Conservation (phyloP, 2,329 filamentous ascomycete genomes). For the Xylogone sp. region DNA sequence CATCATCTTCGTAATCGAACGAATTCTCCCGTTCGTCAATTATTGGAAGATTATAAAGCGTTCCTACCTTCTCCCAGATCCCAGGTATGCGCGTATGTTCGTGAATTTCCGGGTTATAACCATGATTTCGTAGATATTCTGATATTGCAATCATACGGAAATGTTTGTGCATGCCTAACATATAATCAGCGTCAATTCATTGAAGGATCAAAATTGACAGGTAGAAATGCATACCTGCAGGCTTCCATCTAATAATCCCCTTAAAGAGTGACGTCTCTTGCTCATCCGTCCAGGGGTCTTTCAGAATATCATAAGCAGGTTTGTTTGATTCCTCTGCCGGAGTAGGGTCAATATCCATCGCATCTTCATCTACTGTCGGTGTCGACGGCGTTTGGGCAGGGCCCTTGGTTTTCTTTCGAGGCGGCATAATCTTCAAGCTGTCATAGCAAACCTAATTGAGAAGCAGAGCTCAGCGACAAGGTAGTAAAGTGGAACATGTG, state of each 20-base stretch:
- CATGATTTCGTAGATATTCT: constrained; percentile 74
- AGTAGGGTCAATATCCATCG: constrained; percentile 57
- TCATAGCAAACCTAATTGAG: background rate
- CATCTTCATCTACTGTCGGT: constrained; percentile 54
- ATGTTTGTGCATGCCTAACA: constrained; percentile 81
- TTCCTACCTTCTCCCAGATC: constrained; percentile 84
- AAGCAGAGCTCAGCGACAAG: background rate
- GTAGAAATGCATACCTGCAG: constrained; percentile 62
- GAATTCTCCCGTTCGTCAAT: constrained; percentile 79
- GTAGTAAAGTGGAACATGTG: background rate
- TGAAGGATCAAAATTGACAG: background rate
- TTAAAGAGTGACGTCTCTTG: constrained; percentile 93
- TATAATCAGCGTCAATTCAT: constrained; percentile 10
- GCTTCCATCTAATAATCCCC: constrained; percentile 90
- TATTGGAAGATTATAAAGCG: constrained; percentile 79
- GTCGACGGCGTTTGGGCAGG: constrained; percentile 53
- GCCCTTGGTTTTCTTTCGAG: constrained; percentile 62
- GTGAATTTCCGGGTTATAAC: constrained; percentile 65
- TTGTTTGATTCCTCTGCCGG: constrained; percentile 27
- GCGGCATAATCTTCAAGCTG: constrained; percentile 52
- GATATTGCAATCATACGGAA: constrained; percentile 88
- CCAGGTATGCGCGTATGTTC: constrained; percentile 84
- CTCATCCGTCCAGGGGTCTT: constrained; percentile 89
- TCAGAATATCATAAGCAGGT: constrained; percentile 44
- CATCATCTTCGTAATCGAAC: constrained; percentile 40